These are phyloP conservation scores for Plasmodium inui DNA, from an alignment of 169 alveolate species.

Conservation along the genomic window DNA sequence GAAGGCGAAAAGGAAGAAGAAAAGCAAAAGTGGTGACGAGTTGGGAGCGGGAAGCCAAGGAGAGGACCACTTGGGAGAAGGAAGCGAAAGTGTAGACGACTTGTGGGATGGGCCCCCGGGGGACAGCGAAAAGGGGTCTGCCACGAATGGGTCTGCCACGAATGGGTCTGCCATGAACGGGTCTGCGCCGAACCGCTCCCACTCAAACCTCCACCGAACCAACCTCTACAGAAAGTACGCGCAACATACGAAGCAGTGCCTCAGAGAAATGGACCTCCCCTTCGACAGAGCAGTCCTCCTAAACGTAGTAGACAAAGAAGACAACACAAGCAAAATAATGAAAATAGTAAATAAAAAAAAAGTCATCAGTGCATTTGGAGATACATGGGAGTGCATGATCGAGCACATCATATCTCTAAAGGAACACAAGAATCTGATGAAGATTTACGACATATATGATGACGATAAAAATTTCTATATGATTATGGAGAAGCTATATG, in stretches of 20 bases:
- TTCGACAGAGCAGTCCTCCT: conserved; percentile 80
- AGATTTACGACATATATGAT: conserved; percentile 89
- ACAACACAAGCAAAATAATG: conserved; percentile 82
- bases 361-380: conserved; percentile 81
- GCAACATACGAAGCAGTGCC: not conserved
- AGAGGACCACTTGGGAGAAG: not conserved
- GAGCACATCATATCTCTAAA: conserved; percentile 86
- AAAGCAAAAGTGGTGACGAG: not conserved
- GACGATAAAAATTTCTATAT: conserved; percentile 86
- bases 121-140: not conserved
- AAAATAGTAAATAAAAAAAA: conserved; percentile 83
- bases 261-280: conserved; percentile 54
- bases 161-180: not conserved
- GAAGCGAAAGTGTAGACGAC: not conserved
- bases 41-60: not conserved
- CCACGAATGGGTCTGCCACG: not conserved
- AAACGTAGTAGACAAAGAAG: conserved; percentile 80
- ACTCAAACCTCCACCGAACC: not conserved
- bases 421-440: conserved; percentile 87
- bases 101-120: not conserved
- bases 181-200: not conserved
- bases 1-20: not conserved
- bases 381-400: conserved; percentile 88
- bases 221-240: conserved; percentile 35
- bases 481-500: conserved; percentile 90